Evolutionary conservation across 2,329 filamentous ascomycete species (phyloP), one percentile per base, ranked within the genome.

Genomic region (Dactylellina parvicollis): DNA sequence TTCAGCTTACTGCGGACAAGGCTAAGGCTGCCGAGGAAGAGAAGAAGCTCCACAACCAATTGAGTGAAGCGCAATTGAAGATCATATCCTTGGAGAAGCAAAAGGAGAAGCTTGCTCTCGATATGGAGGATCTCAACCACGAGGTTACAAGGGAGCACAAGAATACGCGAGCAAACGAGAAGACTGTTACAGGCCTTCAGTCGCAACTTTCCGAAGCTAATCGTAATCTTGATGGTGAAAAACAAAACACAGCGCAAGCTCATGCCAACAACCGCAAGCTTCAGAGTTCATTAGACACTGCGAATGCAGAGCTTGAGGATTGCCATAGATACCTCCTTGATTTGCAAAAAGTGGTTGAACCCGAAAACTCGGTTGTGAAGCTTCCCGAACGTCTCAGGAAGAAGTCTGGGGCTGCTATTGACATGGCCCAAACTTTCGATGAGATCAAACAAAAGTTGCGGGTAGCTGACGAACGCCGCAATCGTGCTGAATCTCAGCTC

Each of bases 141-240:
- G 92, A 98, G 80, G 86, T 97, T 60, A 90, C 91, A 54, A 87
- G 92, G 28, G 94, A 97, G 81, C 92, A 93, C 79, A 96, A 97
- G 82, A 88, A 89, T 18, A 95, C 89, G 78, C 89, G 94, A 71
- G 95, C 91, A 79, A 94, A 93, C 2, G 94, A 98, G 81, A 96
- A 96, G 80, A 86, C 89, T 20, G 89, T 92, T 16, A 96, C 92
- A 0, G 90, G 88, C 34, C 86, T 90, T 70, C 91, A 89, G 4
- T 87, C 90, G 20, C 92, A 98, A 79, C 85, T 98, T 26, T 92
- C 92, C 7, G 95, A 98, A 80, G 89, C 89, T 12, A 96, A 96
- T 78, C 88, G 93, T 30, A 95, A 90, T 62, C 86, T 97, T 20
- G 95, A 98, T 78, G 93, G 92, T 0, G 94, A 98, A 81, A 86